phyloP scores from a whole-genome alignment of 2,329 filamentous ascomycete species.

The Piedraia hortae region DNA sequence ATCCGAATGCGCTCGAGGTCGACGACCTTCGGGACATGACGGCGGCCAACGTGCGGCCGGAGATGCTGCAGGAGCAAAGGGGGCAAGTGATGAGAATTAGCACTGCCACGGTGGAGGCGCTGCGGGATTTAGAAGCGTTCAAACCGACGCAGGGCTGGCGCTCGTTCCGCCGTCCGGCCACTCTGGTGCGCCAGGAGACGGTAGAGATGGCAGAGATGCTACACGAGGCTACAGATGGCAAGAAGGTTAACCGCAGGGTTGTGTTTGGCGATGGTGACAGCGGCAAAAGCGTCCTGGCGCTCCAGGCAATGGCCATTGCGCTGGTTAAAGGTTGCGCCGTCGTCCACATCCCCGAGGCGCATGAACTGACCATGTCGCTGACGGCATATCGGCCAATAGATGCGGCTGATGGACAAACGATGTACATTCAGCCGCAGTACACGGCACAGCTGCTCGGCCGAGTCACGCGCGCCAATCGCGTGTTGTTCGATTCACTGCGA shows the following conservation, averaged over 20 bases:
- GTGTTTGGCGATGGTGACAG: constrained; percentile 44
- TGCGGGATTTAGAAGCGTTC: constrained; percentile 70
- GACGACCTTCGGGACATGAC: constrained; percentile 33
- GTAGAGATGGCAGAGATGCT: constrained; percentile 32
- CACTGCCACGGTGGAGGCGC: constrained; percentile 42
- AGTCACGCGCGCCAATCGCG: constrained; percentile 43
- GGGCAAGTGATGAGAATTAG: constrained; percentile 45
- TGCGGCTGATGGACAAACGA: constrained; percentile 19
- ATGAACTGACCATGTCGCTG: constrained; percentile 53
- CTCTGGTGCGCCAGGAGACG: constrained; percentile 55
- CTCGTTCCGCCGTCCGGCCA: constrained; percentile 56
- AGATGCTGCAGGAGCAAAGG: constrained; percentile 21
- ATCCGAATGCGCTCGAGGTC: constrained; percentile 71
- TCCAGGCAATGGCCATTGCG: constrained; percentile 62
- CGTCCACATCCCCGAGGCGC: constrained; percentile 68
- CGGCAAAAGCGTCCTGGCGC: constrained; percentile 65
- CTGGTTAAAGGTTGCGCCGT: constrained; percentile 71
- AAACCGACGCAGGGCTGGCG: constrained; percentile 73
- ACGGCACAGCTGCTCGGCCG: constrained; percentile 45
- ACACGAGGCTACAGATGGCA: constrained; percentile 13
- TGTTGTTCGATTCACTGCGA: constrained; percentile 28
- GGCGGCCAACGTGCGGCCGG: constrained; percentile 2
- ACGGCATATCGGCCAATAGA: constrained; percentile 53
- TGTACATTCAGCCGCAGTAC: constrained; percentile 57
- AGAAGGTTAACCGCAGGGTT: constrained; percentile 34